Conservation (phyloP, 768 basidiomycete species). For the Hygrophoropsis aurantiaca region DNA sequence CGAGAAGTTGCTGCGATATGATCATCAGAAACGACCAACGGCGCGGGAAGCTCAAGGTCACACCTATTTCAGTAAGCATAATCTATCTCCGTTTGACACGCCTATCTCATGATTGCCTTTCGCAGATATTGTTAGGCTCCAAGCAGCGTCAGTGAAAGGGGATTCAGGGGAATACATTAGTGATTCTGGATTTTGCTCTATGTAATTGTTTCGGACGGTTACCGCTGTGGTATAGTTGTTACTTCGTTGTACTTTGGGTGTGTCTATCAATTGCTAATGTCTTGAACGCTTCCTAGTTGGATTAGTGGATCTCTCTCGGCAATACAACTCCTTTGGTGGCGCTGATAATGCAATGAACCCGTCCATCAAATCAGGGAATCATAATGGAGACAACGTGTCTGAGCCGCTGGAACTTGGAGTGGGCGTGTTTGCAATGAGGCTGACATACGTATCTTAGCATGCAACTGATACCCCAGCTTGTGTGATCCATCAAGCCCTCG, state of each 20-base stretch:
- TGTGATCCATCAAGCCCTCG: constrained; percentile 7
- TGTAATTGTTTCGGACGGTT: constrained; percentile 12
- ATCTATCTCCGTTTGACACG: constrained; percentile 17
- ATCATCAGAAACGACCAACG: constrained; percentile 67
- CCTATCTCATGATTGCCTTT: constrained; percentile 9
- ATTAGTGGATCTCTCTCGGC: too few relatives aligned
- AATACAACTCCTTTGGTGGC: too few relatives aligned
- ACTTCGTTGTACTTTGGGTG: neutral
- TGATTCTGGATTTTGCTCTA: constrained; percentile 51
- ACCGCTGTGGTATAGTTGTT: neutral
- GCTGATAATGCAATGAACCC: too few relatives aligned
- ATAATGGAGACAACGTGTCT: constrained; percentile 27
- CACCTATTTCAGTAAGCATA: constrained; percentile 57
- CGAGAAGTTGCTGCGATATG: constrained; percentile 66
- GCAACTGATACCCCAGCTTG: constrained; percentile 16
- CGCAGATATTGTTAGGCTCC: constrained; percentile 48
- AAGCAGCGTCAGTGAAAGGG: constrained; percentile 42
- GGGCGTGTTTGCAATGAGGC: constrained; percentile 25
- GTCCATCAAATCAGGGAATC: constrained; percentile 7
- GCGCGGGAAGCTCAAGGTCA: constrained; percentile 67
- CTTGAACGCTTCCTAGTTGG: too few relatives aligned
- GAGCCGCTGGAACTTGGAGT: constrained; percentile 14
- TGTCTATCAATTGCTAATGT: too few relatives aligned
- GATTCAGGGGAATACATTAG: constrained; percentile 42
- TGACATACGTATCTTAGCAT: constrained; percentile 24